A percentile compares a stretch with the other conserved stretches of the same genome.
These are phyloP conservation scores for Coemansia sp. DNA, from an alignment of 192 early-diverging fungal species.

Conservation along the genomic window DNA sequence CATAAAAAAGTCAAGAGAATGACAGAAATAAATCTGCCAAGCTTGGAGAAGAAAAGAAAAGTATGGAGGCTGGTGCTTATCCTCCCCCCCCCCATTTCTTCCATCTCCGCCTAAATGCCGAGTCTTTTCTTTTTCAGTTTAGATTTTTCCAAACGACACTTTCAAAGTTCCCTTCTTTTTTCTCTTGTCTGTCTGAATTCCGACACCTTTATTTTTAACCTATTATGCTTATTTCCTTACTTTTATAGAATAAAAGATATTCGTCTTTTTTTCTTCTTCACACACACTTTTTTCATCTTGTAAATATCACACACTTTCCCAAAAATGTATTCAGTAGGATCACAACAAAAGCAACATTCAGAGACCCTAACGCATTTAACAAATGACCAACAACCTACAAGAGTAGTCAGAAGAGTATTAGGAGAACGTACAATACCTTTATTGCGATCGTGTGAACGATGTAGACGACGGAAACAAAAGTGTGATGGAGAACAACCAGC, in stretches of 20 bases:
- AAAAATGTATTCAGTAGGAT: background rate
- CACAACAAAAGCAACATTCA: too few relatives aligned
- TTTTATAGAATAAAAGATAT: background rate
- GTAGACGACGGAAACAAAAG: slow-evolving; percentile 45
- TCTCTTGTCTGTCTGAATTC: background rate
- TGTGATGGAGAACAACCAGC: slow-evolving; percentile 51
- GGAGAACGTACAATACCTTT: slow-evolving; percentile 24
- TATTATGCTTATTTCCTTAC: background rate
- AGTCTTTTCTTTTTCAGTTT: background rate
- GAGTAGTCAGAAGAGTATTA: background rate
- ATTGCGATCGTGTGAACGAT: slow-evolving; percentile 48
- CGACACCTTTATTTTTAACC: background rate
- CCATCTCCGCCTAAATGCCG: too few relatives aligned
- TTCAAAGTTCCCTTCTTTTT: background rate
- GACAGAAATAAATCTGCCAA: too few relatives aligned
- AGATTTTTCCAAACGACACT: background rate
- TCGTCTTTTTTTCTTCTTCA: background rate
- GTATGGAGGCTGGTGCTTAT: too few relatives aligned
- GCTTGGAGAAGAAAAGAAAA: too few relatives aligned
- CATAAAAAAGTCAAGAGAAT: too few relatives aligned
- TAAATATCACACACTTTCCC: slow-evolving; percentile 5
- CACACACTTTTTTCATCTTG: too few relatives aligned
- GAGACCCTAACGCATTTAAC: background rate
- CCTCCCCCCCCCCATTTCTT: too few relatives aligned
- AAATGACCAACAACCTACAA: background rate